Percentiles rank a stretch among this genome's conserved stretches.
phyloP scores from a whole-genome alignment of 2,329 filamentous ascomycete species.

The Ascochyta pisi region DNA sequence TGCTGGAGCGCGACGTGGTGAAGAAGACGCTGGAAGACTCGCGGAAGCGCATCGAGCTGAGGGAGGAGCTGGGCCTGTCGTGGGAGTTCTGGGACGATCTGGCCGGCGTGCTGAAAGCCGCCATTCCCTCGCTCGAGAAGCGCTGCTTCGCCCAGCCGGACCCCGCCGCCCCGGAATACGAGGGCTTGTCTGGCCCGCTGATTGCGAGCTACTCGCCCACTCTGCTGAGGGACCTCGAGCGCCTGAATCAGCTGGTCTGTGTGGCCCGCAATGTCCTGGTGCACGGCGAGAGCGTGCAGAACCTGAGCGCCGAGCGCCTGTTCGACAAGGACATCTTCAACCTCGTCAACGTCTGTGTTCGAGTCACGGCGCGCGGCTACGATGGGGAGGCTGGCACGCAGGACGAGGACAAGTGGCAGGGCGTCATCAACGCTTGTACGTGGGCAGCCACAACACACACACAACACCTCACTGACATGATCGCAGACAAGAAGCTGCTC shows the following conservation, averaged over 20 bases:
- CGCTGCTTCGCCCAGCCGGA: constrained; percentile 68
- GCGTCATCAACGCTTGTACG: constrained; percentile 65
- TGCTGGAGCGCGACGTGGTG: constrained; percentile 61
- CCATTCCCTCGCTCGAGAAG: constrained; percentile 66
- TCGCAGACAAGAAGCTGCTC: constrained; percentile 64
- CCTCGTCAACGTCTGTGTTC: constrained; percentile 68
- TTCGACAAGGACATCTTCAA: constrained; percentile 68
- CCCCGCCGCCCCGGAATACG: constrained; percentile 62
- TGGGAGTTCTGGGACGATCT: constrained; percentile 66
- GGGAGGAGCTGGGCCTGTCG: constrained; percentile 64
- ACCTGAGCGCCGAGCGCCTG: constrained; percentile 65
- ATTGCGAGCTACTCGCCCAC: constrained; percentile 66
- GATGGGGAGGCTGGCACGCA: constrained; percentile 68
- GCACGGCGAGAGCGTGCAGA: constrained; percentile 66
- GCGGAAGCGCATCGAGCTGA: constrained; percentile 62
- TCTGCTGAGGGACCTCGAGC: constrained; percentile 67
- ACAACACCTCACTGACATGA: constrained; percentile 11
- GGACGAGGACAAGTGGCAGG: constrained; percentile 70
- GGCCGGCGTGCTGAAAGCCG: constrained; percentile 63
- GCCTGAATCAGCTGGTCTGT: constrained; percentile 67
- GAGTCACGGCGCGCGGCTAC: constrained; percentile 69
- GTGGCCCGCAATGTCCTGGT: constrained; percentile 69
- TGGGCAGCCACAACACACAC: background rate
- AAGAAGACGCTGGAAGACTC: constrained; percentile 67
- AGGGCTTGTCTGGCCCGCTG: constrained; percentile 65